Percentiles rank a stretch among this genome's conserved stretches.
phyloP scores from a whole-genome alignment of 1,139 yeast species.

The Hansenula sp. region DNA sequence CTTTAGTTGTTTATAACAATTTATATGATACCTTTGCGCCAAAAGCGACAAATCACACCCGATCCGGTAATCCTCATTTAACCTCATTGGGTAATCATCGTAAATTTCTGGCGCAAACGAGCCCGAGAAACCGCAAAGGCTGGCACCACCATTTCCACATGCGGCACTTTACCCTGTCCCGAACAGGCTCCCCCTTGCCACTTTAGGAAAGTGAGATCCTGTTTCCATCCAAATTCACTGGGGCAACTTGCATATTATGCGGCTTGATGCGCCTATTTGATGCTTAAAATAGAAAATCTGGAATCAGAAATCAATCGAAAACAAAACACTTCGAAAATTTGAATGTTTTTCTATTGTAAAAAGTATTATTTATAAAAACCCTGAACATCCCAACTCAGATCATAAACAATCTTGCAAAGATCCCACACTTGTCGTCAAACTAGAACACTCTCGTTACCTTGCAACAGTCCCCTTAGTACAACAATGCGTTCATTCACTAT shows the following conservation, averaged over 20 bases:
- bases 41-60: no score
- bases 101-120: no score
- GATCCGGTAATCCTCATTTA: no score
- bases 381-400: neutral
- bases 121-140: no score
- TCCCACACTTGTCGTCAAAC: neutral
- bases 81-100: no score
- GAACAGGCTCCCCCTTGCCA: neutral
- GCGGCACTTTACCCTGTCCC: neutral
- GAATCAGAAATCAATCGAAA: conserved; percentile 2
- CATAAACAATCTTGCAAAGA: neutral
- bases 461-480: neutral
- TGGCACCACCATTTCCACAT: neutral
- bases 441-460: neutral
- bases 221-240: neutral
- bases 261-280: neutral
- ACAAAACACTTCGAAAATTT: conserved; percentile 1
- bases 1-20: no score
- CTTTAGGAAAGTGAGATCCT: neutral
- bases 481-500: conserved; percentile 32
- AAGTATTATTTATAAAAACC: neutral
- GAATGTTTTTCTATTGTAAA: neutral
- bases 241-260: neutral
- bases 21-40: no score
- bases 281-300: conserved; percentile 4